A percentile compares a stretch with the other conserved stretches of the same genome.
Evolutionary conservation across 805 yeast genomes (phyloP).

Genomic region (Candida hispaniensis): DNA sequence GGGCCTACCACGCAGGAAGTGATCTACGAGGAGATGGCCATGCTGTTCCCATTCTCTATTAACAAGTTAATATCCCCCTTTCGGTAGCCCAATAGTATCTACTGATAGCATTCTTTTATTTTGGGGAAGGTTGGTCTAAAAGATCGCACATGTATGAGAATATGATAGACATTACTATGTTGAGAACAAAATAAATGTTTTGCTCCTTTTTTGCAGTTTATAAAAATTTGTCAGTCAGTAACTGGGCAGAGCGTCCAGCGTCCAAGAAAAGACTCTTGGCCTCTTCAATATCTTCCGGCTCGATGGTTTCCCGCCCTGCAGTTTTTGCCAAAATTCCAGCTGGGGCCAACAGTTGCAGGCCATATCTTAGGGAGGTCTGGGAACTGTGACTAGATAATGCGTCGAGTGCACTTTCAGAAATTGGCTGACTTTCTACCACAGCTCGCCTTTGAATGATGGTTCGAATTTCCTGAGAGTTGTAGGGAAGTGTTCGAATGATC

Average conservation of each 20-base stretch:
- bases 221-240: conserved; percentile 8
- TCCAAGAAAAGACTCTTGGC: conserved; percentile 76
- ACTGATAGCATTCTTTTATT: too few relatives aligned
- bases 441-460: conserved; percentile 78
- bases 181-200: too few relatives aligned
- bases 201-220: too few relatives aligned
- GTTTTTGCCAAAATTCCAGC: conserved; percentile 73
- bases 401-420: conserved; percentile 60
- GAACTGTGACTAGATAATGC: conserved; percentile 64
- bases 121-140: too few relatives aligned
- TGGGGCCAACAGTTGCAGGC: conserved; percentile 83
- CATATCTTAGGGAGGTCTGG: conserved; percentile 77
- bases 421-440: conserved; percentile 57
- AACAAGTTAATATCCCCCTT: too few relatives aligned
- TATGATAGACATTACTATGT: too few relatives aligned
- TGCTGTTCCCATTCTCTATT: conserved; percentile 37
- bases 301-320: conserved; percentile 58
- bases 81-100: too few relatives aligned
- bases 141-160: too few relatives aligned
- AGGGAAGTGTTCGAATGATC: conserved; percentile 87
- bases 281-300: conserved; percentile 66
- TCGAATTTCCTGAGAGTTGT: conserved; percentile 68
- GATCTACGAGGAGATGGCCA: conserved; percentile 84
- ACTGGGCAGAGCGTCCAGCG: conserved; percentile 42
- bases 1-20: conserved; percentile 57